Conservation (phyloP, 345 rosid genomes). For the Rhodamnia argentea region DNA sequence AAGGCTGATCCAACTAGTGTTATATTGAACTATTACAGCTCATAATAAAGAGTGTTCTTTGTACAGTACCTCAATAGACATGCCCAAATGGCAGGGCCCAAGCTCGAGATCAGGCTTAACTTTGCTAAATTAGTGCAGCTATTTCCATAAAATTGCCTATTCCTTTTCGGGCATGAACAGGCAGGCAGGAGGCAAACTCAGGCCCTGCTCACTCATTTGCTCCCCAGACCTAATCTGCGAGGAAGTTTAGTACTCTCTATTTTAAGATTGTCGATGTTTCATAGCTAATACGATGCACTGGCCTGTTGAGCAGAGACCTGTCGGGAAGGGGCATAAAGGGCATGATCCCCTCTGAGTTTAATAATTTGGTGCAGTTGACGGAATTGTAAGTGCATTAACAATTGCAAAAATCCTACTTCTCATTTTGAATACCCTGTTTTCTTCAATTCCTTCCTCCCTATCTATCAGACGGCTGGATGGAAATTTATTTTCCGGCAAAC, state of each 20-base stretch:
- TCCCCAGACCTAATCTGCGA: neutral
- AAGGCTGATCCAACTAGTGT: neutral
- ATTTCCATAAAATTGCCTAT: neutral
- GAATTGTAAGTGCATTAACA: slow-evolving; percentile 56
- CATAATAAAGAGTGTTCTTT: neutral
- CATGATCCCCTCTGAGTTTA: slow-evolving; percentile 51
- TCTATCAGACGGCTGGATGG: slow-evolving; percentile 77
- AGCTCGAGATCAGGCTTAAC: neutral
- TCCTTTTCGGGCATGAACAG: neutral
- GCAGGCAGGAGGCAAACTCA: neutral
- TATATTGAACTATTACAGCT: neutral
- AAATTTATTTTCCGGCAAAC: slow-evolving; percentile 50
- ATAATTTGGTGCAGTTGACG: slow-evolving; percentile 49
- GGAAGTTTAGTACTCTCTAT: neutral
- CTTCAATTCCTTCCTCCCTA: neutral
- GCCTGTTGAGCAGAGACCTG: slow-evolving; percentile 44
- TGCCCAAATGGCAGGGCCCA: neutral
- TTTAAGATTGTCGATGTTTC: neutral
- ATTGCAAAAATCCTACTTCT: neutral
- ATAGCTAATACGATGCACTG: neutral
- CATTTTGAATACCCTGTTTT: neutral
- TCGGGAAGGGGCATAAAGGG: slow-evolving; percentile 64
- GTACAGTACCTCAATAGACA: neutral
- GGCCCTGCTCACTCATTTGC: neutral
- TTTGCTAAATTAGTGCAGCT: neutral